Evolutionary conservation across 2,329 filamentous ascomycete species (phyloP).

Genomic region (Pyrenophora tritici-repentis): DNA sequence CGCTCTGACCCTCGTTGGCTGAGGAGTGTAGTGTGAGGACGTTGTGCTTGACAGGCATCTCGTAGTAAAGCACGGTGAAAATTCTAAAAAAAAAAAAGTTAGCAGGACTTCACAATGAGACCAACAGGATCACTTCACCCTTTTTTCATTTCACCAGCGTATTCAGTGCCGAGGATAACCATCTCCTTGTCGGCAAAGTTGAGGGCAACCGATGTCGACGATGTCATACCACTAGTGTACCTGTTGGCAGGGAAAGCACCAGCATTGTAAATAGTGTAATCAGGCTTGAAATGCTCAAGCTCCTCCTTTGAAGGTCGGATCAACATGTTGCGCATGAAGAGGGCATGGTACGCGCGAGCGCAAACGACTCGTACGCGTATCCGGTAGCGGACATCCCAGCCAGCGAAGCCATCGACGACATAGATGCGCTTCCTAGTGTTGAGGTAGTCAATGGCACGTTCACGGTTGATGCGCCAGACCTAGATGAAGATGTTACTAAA

Average conservation of each 20-base stretch:
- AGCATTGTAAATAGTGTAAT: slow-evolving; percentile 99
- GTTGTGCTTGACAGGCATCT: slow-evolving; percentile 99
- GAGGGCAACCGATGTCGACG: slow-evolving; percentile 94
- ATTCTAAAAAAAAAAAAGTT: slow-evolving; percentile 50
- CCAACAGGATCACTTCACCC: no score
- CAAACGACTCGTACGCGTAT: slow-evolving; percentile 98
- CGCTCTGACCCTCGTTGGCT: slow-evolving; percentile 91
- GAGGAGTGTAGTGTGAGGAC: slow-evolving; percentile 98
- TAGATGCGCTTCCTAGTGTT: slow-evolving; percentile 99
- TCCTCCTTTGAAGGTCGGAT: slow-evolving; percentile 91
- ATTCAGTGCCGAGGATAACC: slow-evolving; percentile 99
- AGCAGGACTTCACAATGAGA: no score
- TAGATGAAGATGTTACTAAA: slow-evolving; percentile 47
- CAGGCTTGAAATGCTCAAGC: slow-evolving; percentile 95
- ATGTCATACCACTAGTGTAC: slow-evolving; percentile 98
- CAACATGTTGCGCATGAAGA: slow-evolving; percentile 99
- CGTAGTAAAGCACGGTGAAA: slow-evolving; percentile 99
- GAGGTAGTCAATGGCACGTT: slow-evolving; percentile 97
- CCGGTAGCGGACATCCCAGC: slow-evolving; percentile 98
- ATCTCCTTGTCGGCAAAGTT: slow-evolving; percentile 99
- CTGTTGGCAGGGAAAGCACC: slow-evolving; percentile 98
- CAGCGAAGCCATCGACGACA: slow-evolving; percentile 94
- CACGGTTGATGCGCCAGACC: slow-evolving; percentile 99
- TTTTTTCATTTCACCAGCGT: slow-evolving; percentile 66
- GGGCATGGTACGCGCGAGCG: slow-evolving; percentile 97